Percentiles rank a stretch among this genome's conserved stretches.
These are phyloP conservation scores for Dimargaris verticillata DNA, from an alignment of 192 early-diverging fungal genomes.

Conservation along the genomic window DNA sequence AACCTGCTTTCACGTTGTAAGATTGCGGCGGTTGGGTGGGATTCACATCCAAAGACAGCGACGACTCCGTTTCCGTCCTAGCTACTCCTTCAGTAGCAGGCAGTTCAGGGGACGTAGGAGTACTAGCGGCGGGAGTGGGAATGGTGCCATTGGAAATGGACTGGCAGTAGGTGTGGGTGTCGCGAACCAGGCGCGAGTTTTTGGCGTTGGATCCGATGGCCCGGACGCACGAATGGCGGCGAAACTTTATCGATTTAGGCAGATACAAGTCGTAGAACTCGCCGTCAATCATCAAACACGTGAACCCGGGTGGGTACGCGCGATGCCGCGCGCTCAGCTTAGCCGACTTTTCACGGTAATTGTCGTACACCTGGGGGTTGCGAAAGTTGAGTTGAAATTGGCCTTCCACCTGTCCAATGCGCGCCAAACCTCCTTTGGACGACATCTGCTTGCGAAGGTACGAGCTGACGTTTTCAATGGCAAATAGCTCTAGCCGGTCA, in stretches of 20 bases:
- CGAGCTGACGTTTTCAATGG: conserved; percentile 36
- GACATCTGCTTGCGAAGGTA: conserved; percentile 48
- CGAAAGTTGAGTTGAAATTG: conserved; percentile 39
- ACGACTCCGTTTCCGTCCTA: too few species aligned
- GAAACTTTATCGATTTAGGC: conserved; percentile 37
- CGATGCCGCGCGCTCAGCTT: conserved; percentile 19
- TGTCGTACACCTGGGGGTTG: conserved; percentile 23
- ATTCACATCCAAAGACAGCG: too few species aligned
- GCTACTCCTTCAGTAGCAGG: too few species aligned
- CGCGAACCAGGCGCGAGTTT: conserved; percentile 35
- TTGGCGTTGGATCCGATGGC: conserved; percentile 36
- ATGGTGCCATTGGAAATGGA: too few species aligned
- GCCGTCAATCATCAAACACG: conserved; percentile 61
- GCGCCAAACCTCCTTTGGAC: conserved; percentile 35
- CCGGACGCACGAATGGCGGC: conserved; percentile 48
- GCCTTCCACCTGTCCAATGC: conserved; percentile 47
- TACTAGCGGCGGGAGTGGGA: too few species aligned
- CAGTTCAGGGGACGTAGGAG: too few species aligned
- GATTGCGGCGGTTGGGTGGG: too few species aligned
- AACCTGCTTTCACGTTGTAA: too few species aligned
- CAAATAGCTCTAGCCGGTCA: conserved; percentile 48
- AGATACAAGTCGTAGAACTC: conserved; percentile 55
- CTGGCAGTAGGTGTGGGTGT: conserved; percentile 15
- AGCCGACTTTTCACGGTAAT: conserved; percentile 14
- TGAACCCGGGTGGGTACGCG: conserved; percentile 22